A percentile compares a stretch with the other conserved stretches of the same genome.
phyloP scores from a whole-genome alignment of 2,329 filamentous ascomycete genomes.

The Verticillium klebahnii region DNA sequence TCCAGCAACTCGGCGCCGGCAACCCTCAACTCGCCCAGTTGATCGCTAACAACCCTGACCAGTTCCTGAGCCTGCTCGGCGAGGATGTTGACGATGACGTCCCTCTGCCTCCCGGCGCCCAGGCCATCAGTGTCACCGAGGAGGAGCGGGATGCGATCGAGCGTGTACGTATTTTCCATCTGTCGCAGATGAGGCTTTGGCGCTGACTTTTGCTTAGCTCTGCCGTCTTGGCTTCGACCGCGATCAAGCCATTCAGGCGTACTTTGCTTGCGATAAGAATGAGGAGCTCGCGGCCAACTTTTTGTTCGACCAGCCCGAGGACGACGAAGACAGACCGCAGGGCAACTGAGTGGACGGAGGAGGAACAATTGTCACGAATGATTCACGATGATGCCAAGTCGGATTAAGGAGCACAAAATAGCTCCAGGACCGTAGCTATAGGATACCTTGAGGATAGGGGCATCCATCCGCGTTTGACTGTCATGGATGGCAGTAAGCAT shows the following conservation, averaged over 20 bases:
- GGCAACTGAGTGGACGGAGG: neutral
- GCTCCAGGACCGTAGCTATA: neutral
- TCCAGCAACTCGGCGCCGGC: constrained; percentile 90
- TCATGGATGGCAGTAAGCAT: neutral
- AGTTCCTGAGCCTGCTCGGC: constrained; percentile 84
- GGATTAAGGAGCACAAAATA: neutral
- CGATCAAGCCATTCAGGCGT: constrained; percentile 93
- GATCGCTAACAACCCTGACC: constrained; percentile 87
- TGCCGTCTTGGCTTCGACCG: constrained; percentile 90
- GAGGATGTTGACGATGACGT: constrained; percentile 85
- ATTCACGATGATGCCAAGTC: neutral
- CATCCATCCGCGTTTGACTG: neutral
- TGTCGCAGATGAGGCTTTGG: too few relatives aligned
- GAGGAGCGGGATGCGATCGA: constrained; percentile 98
- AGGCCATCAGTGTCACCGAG: constrained; percentile 86
- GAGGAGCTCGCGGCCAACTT: constrained; percentile 98
- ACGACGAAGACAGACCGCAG: constrained; percentile 49
- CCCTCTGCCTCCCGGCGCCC: constrained; percentile 79
- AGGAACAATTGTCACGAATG: neutral
- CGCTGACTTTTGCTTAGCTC: constrained; percentile 50
- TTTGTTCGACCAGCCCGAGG: constrained; percentile 93
- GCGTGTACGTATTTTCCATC: constrained; percentile 54
- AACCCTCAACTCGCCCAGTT: constrained; percentile 92
- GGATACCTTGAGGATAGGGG: neutral
- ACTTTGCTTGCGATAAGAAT: constrained; percentile 99